Conservation (phyloP, 495 filamentous ascomycete species). For the Xylaria acuta region DNA sequence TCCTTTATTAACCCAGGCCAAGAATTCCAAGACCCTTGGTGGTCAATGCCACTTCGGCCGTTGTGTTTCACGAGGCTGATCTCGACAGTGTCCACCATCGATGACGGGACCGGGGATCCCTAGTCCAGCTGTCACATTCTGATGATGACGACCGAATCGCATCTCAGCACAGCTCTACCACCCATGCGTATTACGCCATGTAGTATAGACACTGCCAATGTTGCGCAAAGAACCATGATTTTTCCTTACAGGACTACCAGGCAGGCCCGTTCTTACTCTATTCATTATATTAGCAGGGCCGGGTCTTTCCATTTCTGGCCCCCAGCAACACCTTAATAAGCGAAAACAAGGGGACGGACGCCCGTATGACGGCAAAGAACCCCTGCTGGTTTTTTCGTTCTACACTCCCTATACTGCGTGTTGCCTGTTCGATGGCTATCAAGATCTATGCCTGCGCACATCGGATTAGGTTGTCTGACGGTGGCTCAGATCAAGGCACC, state of each 20-base stretch:
- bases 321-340: conserved; percentile 4
- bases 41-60: conserved; percentile 13
- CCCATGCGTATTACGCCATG: conserved; percentile 2
- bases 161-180: not conserved
- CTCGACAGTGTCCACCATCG: not conserved
- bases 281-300: not conserved
- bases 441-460: conserved; percentile 9
- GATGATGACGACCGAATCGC: conserved; percentile 22
- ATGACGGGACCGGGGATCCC: conserved; percentile 12
- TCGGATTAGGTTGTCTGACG: conserved; percentile 20
- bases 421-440: conserved; percentile 14
- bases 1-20: not conserved
- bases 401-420: not conserved
- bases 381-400: conserved; percentile 2
- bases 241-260: conserved; percentile 6
- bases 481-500: conserved; percentile 6
- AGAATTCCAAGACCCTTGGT: conserved; percentile 9
- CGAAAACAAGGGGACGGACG: conserved; percentile 2
- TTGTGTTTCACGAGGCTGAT: conserved; percentile 13
- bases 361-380: conserved; percentile 9
- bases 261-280: not conserved
- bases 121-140: conserved; percentile 10
- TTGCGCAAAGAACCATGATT: not conserved
- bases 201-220: conserved; percentile 8
- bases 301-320: conserved; percentile 4